These are phyloP conservation scores for Jaltomata sinuosa DNA, from an alignment of 257 asterid genomes.

Conservation along the genomic window DNA sequence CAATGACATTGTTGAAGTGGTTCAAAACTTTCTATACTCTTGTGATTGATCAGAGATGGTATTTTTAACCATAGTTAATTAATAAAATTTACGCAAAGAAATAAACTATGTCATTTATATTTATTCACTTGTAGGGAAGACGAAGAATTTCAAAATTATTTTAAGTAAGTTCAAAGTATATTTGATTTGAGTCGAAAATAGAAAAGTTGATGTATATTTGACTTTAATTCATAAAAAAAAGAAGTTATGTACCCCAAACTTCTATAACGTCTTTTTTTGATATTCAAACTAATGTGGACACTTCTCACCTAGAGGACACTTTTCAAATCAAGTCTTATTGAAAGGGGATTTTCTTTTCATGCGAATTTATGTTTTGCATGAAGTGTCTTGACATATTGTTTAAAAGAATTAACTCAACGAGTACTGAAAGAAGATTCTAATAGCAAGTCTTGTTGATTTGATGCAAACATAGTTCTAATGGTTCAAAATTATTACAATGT, in stretches of 20 bases:
- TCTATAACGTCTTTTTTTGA: not conserved
- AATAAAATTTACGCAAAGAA: no score
- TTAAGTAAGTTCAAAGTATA: not conserved
- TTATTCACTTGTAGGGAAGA: not conserved
- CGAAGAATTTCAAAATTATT: not conserved
- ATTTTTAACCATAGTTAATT: not conserved
- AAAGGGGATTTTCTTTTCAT: no score
- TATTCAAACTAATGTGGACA: not conserved
- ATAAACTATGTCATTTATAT: no score
- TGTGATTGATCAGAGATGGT: not conserved
- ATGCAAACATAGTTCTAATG: not conserved
- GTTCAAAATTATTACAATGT: not conserved
- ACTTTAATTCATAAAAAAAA: not conserved
- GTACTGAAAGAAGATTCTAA: not conserved
- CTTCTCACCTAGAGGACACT: no score
- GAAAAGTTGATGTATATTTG: not conserved
- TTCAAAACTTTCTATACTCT: no score
- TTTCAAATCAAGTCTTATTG: not conserved
- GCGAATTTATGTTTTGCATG: not conserved
- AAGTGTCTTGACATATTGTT: not conserved
- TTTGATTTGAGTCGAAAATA: not conserved
- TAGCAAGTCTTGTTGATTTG: not conserved
- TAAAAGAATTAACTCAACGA: not conserved
- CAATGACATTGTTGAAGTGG: no score
- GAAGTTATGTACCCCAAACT: not conserved